Base-by-base conservation (phyloP, 495 filamentous ascomycete species). In the Penicillium paradoxum region DNA sequence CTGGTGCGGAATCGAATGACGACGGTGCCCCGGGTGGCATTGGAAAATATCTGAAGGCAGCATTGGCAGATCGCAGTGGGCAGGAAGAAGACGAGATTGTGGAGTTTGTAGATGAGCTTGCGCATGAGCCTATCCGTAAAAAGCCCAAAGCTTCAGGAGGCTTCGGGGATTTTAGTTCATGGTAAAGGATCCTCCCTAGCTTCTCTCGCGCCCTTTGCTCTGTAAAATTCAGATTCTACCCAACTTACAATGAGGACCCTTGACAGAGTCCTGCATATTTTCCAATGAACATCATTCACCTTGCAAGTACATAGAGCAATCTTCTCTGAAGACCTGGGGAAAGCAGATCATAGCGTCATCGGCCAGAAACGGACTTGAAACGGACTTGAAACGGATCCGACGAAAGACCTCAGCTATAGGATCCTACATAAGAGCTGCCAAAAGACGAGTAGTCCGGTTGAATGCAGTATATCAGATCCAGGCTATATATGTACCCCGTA, bases 141-240 rank as follows among this genome's bases (percentile, higher is more conserved):
- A 96, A 96, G 71, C 59, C 71, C 8, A 95, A 90, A 65, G 75
- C 76, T 4, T 58, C 64, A 2, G 86, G 88, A 27, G 91, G 90
- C 3, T 98, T 97, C 78, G 93, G 93, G 13, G 93, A 97, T 72
- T 97, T 98, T 50, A 75, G 72, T 47, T 71, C 69, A 3, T 75
- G 72, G 72, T 66, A 58, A 55, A 25, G 3, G 6, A 24, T 36
- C 14, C 17, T 6, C 1, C 32, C 8, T 17, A 1, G 9, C 7
- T 21, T 13, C 13, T 4, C 7, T 15, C 13, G 2, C 5, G 29
- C n/a, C n/a, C n/a, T n/a, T n/a, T n/a, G n/a, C 9, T 32, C 29
- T 29, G 40, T 7, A 14, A 25, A 42, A 10, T 17, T 17, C 41
- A 13, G 11, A 10, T 17, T 14, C 25, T 29, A 18, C 4, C 4